Conservation (phyloP, 495 filamentous ascomycete genomes). For the Penicillium flavigenum region DNA sequence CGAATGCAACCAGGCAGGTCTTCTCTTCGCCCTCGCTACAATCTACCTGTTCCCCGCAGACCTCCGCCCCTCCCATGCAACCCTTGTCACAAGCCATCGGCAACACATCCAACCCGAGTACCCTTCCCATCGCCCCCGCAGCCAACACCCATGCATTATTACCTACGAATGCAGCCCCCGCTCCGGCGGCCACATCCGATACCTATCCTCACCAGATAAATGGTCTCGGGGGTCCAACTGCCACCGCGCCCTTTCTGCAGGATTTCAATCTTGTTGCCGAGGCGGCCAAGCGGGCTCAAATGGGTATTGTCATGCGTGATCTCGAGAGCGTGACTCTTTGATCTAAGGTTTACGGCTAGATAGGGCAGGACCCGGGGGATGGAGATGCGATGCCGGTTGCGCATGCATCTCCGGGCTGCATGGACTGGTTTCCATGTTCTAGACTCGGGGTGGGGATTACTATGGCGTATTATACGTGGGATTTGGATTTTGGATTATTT, state of each 20-base stretch:
- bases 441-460: conserved; percentile 5
- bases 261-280: conserved; percentile 90
- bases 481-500: conserved; percentile 3
- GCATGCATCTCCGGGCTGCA: conserved; percentile 1
- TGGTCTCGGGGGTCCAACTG: conserved; percentile 47
- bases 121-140: conserved; percentile 16
- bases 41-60: conserved; percentile 13
- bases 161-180: conserved; percentile 16
- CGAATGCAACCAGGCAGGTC: conserved; percentile 16
- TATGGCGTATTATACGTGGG: conserved; percentile 12
- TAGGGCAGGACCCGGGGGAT: conserved; percentile 16
- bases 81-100: conserved; percentile 19
- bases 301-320: conserved; percentile 83
- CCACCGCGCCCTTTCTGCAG: conserved; percentile 62
- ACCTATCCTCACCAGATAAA: conserved; percentile 34
- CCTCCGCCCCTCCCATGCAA: conserved; percentile 21
- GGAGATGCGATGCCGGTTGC: conserved; percentile 1
- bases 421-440: conserved; percentile 23
- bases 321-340: conserved; percentile 56
- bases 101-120: conserved; percentile 8
- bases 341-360: conserved; percentile 7
- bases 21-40: conserved; percentile 19
- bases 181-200: conserved; percentile 22
- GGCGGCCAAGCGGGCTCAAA: conserved; percentile 88
- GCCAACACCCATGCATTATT: conserved; percentile 12